A percentile compares a stretch with the other conserved stretches of the same genome.
Conservation (phyloP, 2,329 filamentous ascomycete genomes). For the Bipolaris sorokiniana region DNA sequence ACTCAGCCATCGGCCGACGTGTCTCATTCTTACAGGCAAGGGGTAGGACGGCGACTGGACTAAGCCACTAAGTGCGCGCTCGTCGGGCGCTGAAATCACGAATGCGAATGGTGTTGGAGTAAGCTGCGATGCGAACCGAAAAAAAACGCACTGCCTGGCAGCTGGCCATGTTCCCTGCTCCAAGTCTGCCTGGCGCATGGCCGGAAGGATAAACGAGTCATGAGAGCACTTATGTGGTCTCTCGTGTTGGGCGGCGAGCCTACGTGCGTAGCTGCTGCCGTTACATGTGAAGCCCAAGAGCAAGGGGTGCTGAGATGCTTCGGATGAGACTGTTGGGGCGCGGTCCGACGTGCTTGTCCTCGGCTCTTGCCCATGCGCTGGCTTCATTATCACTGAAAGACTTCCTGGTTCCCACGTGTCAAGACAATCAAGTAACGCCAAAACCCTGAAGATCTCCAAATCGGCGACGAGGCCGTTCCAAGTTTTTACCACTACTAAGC, state of each 20-base stretch:
- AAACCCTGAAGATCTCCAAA: constrained; percentile 7
- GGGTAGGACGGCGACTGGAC: background rate
- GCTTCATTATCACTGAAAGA: background rate
- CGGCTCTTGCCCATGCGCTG: background rate
- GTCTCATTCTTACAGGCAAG: background rate
- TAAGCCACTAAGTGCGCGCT: background rate
- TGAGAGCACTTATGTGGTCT: background rate
- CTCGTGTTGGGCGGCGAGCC: background rate
- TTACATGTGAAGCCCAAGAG: background rate
- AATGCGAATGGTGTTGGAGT: background rate
- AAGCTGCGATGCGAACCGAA: constrained; percentile 3
- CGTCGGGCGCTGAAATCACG: background rate
- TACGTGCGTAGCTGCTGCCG: background rate
- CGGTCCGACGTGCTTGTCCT: background rate
- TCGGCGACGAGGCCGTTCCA: constrained; percentile 3
- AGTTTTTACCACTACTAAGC: constrained; percentile 4
- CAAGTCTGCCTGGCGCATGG: background rate
- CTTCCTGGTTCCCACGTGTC: constrained; percentile 9
- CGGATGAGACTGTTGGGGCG: background rate
- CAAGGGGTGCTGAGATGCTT: background rate
- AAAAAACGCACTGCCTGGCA: background rate
- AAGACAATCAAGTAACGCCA: constrained; percentile 1
- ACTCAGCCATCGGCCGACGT: background rate
- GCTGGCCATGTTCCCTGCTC: background rate
- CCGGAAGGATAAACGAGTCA: background rate